Conservation (phyloP, 2,329 filamentous ascomycete genomes). For the Ophiostoma pallidulum region DNA sequence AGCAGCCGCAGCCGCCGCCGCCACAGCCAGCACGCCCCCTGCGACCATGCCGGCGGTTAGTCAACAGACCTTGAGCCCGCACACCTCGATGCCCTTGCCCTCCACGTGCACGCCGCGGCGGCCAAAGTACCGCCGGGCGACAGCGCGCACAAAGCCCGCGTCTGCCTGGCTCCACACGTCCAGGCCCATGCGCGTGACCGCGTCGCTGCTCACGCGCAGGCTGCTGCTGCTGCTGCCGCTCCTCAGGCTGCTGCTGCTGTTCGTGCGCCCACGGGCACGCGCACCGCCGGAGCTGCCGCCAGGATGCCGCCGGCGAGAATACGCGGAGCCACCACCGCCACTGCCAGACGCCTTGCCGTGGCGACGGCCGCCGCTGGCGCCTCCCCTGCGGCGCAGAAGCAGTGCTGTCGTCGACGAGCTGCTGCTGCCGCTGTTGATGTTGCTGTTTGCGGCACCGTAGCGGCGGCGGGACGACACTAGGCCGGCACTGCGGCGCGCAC, state of each 20-base stretch:
- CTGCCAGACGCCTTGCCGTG: background rate
- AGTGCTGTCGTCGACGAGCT: constrained; percentile 1
- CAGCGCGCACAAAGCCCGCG: constrained; percentile 55
- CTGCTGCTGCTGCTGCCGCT: constrained; percentile 25
- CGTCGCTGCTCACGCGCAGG: constrained; percentile 52
- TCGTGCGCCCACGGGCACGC: background rate
- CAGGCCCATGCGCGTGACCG: constrained; percentile 62
- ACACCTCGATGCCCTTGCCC: constrained; percentile 63
- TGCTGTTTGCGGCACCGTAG: constrained; percentile 3
- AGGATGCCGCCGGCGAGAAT: too few relatives aligned
- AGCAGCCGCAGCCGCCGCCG: background rate
- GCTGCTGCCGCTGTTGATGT: too few relatives aligned
- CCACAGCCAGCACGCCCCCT: background rate
- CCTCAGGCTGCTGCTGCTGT: constrained; percentile 22
- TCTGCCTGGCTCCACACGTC: constrained; percentile 68
- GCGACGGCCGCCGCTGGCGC: constrained; percentile 2
- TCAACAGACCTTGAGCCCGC: constrained; percentile 61
- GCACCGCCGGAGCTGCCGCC: constrained; percentile 4
- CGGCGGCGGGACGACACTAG: constrained; percentile 3
- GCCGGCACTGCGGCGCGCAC: constrained; percentile 11
- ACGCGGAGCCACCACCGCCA: too few relatives aligned
- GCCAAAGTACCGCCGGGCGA: constrained; percentile 57
- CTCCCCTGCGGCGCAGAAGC: constrained; percentile 7
- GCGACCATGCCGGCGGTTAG: constrained; percentile 12
- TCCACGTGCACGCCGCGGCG: constrained; percentile 50